Conservation (phyloP, 257 asterid genomes). For the Solanum virginianum region DNA sequence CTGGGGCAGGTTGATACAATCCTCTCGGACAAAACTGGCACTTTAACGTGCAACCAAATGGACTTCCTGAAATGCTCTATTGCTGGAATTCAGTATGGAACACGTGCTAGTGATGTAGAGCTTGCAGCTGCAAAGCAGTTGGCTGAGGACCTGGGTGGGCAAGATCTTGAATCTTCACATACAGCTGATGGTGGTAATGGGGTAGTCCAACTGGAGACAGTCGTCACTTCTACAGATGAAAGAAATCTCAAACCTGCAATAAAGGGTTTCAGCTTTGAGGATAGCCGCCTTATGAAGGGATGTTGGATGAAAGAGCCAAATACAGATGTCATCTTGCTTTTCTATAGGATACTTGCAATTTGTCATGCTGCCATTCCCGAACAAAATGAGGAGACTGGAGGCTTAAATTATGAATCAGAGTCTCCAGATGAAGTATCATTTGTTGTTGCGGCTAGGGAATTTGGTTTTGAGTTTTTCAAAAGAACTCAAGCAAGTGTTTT, state of each 20-base stretch:
- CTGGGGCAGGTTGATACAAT: conserved; percentile 88
- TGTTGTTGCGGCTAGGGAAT: conserved; percentile 92
- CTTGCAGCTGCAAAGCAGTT: conserved; percentile 86
- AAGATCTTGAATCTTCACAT: conserved; percentile 23
- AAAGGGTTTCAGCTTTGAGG: conserved; percentile 91
- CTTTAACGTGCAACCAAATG: conserved; percentile 94
- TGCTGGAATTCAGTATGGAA: conserved; percentile 72
- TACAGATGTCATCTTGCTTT: conserved; percentile 46
- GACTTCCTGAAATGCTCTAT: conserved; percentile 94
- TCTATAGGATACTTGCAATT: conserved; percentile 69
- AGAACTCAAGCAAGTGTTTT: conserved; percentile 69
- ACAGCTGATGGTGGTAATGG: background rate
- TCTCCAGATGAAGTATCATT: conserved; percentile 93
- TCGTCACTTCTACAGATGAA: conserved; percentile 50
- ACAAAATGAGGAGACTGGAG: conserved; percentile 62
- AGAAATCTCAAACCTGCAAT: conserved; percentile 26
- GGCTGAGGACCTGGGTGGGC: conserved; percentile 69
- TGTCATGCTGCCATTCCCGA: conserved; percentile 97
- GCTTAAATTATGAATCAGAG: conserved; percentile 70
- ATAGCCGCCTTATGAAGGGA: conserved; percentile 72
- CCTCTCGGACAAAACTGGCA: conserved; percentile 93
- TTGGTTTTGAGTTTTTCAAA: conserved; percentile 82
- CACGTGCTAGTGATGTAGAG: conserved; percentile 78
- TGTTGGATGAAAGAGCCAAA: conserved; percentile 67
- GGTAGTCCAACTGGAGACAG: conserved; percentile 65